Evolutionary conservation across 164 flowering plant species (phyloP).

Genomic region (Liriodendron chinense): DNA sequence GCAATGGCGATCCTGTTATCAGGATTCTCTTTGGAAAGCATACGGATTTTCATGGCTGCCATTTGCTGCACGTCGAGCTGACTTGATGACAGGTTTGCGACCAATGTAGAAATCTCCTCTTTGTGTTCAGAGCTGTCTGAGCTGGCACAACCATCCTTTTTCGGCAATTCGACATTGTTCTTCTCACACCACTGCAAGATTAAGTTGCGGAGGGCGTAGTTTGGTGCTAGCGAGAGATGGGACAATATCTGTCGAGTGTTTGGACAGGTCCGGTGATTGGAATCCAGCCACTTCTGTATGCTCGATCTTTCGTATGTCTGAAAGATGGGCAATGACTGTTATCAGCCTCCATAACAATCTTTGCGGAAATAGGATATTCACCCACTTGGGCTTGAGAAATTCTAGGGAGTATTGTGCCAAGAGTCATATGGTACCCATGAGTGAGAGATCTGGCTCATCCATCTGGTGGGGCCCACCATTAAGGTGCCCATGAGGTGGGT

Average conservation of each 20-base stretch:
- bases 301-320: constrained; percentile 79
- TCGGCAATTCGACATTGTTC: constrained; percentile 54
- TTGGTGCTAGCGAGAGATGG: constrained; percentile 68
- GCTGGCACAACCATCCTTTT: constrained; percentile 23
- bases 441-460: not conserved
- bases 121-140: constrained; percentile 28
- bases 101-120: constrained; percentile 42
- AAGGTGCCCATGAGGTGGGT: not conserved
- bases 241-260: constrained; percentile 59
- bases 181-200: constrained; percentile 77
- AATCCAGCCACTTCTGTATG: constrained; percentile 75
- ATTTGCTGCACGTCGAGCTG: constrained; percentile 44
- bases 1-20: constrained; percentile 71
- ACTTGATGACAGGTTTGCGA: constrained; percentile 49
- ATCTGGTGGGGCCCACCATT: not conserved
- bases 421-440: not conserved
- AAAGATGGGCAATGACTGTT: not conserved
- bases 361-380: not conserved
- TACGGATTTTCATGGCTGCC: constrained; percentile 56
- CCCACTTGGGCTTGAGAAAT: not conserved
- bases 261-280: constrained; percentile 78
- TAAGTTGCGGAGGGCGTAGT: constrained; percentile 71
- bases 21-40: constrained; percentile 78
- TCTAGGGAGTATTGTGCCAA: not conserved
- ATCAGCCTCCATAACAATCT: not conserved